Evolutionary conservation across 2,329 filamentous ascomycete genomes (phyloP).

Genomic region (Penicillium verrucosum): DNA sequence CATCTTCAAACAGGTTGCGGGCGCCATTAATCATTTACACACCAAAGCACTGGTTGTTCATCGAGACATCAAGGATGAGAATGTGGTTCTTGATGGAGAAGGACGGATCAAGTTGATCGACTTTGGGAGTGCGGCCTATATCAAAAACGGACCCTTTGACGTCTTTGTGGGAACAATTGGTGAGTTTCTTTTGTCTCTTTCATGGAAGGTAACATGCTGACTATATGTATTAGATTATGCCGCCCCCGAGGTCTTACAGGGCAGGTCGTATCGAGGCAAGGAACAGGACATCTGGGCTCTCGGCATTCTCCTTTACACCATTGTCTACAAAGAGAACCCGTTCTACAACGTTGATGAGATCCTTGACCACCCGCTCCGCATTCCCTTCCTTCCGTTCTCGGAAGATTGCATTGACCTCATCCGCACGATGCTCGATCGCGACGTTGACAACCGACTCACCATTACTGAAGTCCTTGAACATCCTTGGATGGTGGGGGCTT

Average conservation of each 20-base stretch:
- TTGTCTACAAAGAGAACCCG: conserved; percentile 98
- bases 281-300: conserved; percentile 98
- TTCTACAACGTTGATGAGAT: conserved; percentile 99
- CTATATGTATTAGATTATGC: conserved; percentile 71
- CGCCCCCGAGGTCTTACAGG: conserved; percentile 93
- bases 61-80: conserved; percentile 98
- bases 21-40: conserved; percentile 86
- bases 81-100: conserved; percentile 92
- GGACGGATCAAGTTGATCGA: conserved; percentile 96
- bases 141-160: conserved; percentile 97
- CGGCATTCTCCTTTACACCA: conserved; percentile 94
- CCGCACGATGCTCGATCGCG: conserved; percentile 84
- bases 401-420: conserved; percentile 92
- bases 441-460: conserved; percentile 77
- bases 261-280: conserved; percentile 86
- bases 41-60: conserved; percentile 89
- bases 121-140: conserved; percentile 96
- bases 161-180: conserved; percentile 98
- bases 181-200: conserved; percentile 48
- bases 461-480: conserved; percentile 86
- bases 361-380: conserved; percentile 90
- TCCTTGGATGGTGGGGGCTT: conserved; percentile 61
- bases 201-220: neutral
- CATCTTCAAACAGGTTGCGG: conserved; percentile 91
- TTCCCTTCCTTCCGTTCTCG: conserved; percentile 65